Evolutionary conservation across 179 eudicot genomes (phyloP), one percentile per base, ranked within the genome.

Genomic region (Vitellaria paradoxa): DNA sequence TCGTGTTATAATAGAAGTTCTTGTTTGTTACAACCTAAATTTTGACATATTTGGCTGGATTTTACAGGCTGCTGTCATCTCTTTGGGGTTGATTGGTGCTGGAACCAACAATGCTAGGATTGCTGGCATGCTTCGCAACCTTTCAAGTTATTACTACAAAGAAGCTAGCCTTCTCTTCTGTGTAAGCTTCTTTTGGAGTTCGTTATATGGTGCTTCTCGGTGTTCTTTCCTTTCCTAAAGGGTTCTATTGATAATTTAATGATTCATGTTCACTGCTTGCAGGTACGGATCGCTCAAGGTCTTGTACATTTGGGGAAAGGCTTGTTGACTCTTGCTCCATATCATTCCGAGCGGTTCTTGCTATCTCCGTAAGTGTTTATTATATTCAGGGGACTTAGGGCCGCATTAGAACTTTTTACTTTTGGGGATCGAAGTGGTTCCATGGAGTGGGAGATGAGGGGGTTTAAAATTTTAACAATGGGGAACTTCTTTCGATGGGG

Each of bases 261-360:
- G 20, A 37, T 47, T 60, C 61, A 3, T 37, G 7, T 79, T 69
- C 21, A 63, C 52, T 15, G 24, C 68, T 68, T 81, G 76, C 91
- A 95, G 99, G 98, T 93, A 55, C 94, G 99, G 74, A 95, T 95
- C 80, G 99, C 99, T 65, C 99, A 95, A 85, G 99, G 97, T 80
- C 91, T 95, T 62, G 97, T 91, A 30, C 98, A 95, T 82, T 56
- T 95, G 88, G 99, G 99, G 76, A 95, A 95, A 85, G 99, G 99
- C 50, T 81, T 95, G 72, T 73, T 95, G 84, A 93, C 98, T 68
- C 96, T 95, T 68, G 81, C 91, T 66, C 99, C 99, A 3, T 95
- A 91, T 77, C 97, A 95, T 79, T 95, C 98, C 60, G 99, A 95
- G 80, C 91, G 93, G 55, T 91, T 90, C 86, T 82, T 95, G 77